phyloP scores from a whole-genome alignment of 2,329 filamentous ascomycete species.

The Thielaviopsis ethacetica region DNA sequence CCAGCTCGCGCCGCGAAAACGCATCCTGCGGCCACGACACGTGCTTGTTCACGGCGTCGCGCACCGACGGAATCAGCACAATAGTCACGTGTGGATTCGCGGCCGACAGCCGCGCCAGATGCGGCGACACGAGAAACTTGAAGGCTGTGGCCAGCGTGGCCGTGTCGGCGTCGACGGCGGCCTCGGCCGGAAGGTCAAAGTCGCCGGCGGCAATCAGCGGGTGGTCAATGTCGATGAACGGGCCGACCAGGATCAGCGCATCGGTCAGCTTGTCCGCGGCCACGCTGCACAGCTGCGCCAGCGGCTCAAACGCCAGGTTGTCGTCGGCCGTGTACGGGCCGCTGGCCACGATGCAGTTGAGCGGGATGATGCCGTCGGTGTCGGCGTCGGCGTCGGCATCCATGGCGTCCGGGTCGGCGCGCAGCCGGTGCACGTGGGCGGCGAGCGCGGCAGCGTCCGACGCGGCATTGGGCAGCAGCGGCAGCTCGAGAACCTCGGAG shows the following conservation, averaged over 20 bases:
- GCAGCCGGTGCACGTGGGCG: slow-evolving; percentile 50
- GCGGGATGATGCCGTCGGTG: slow-evolving; percentile 39
- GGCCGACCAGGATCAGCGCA: slow-evolving; percentile 62
- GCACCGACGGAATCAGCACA: slow-evolving; percentile 65
- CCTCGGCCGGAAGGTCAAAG: slow-evolving; percentile 56
- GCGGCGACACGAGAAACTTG: slow-evolving; percentile 58
- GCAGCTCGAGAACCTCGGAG: slow-evolving; percentile 57
- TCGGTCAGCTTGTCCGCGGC: slow-evolving; percentile 64
- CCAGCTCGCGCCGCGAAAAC: slow-evolving; percentile 54
- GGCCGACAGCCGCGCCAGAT: slow-evolving; percentile 52
- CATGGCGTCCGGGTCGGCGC: slow-evolving; percentile 46
- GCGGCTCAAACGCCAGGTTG: slow-evolving; percentile 76
- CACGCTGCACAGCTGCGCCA: slow-evolving; percentile 64
- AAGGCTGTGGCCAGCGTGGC: slow-evolving; percentile 73
- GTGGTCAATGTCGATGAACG: slow-evolving; percentile 85
- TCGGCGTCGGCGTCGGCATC: slow-evolving; percentile 32
- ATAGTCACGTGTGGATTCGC: slow-evolving; percentile 65
- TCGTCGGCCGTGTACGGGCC: slow-evolving; percentile 89
- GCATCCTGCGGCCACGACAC: slow-evolving; percentile 63
- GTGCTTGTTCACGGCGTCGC: slow-evolving; percentile 67
- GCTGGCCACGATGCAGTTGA: slow-evolving; percentile 62
- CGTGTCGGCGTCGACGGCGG: slow-evolving; percentile 54
- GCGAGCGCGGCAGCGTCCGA: slow-evolving; percentile 51
- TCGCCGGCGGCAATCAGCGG: slow-evolving; percentile 69
- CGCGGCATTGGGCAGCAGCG: slow-evolving; percentile 57